Percentiles rank a stretch among this genome's conserved stretches.
Evolutionary conservation across 371 early-diverging fungal species (phyloP).

Genomic region (Mortierella sp.): DNA sequence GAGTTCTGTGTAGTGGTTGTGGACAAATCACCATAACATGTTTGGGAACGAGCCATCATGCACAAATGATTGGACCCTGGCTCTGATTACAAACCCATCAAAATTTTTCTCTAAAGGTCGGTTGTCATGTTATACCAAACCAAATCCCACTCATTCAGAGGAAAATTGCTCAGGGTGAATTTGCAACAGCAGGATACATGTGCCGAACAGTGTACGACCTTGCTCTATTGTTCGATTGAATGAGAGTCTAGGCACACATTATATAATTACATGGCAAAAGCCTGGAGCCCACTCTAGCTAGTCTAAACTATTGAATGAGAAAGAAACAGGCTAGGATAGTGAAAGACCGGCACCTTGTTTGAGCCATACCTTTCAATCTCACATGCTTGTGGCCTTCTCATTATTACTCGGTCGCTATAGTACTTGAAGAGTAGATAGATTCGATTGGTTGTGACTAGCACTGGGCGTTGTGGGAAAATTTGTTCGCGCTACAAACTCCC

Average conservation of each 20-base stretch:
- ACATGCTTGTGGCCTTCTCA: no score
- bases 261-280: no score
- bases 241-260: not conserved
- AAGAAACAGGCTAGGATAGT: no score
- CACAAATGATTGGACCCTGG: slow-evolving; percentile 46
- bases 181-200: not conserved
- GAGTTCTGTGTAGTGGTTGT: not conserved
- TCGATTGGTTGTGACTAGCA: not conserved
- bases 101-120: not conserved
- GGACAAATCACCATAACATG: not conserved
- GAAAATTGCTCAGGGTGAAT: not conserved
- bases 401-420: no score
- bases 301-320: no score
- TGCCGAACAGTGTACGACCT: not conserved
- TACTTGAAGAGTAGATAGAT: no score
- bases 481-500: not conserved
- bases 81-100: not conserved
- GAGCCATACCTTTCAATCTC: no score
- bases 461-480: not conserved
- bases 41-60: slow-evolving; percentile 24
- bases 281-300: no score
- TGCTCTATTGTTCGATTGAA: not conserved
- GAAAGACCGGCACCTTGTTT: no score
- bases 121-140: not conserved
- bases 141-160: not conserved